Base-by-base conservation (phyloP, 345 rosid species). In the Combretum micranthum region DNA sequence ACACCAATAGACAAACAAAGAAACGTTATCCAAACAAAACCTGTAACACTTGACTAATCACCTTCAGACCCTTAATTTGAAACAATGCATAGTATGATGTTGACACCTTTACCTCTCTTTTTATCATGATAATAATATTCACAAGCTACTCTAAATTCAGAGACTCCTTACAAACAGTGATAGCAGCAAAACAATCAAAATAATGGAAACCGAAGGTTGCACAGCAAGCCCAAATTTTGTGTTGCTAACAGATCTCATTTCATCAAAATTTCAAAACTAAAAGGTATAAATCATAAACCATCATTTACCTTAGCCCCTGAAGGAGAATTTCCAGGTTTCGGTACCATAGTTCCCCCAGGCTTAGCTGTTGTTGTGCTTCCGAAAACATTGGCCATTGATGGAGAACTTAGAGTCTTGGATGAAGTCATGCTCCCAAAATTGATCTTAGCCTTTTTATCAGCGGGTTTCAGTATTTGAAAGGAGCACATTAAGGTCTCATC, bases 401-500 rank as follows among this genome's bases (percentile, higher is more conserved):
- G 70, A 51, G 84, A 39, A 63, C 66, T 77, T 50, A 79, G 69
- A 48, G 76, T 69, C 66, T 74, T 82, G 7, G 77, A 63, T 11
- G 75, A 61, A 17, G 73, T 64, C 12, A 70, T 66, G 67, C 71
- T 69, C 25, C 86, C 84, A 59, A 74, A 75, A 55, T 65, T 68
- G 15, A 66, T 78, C 70, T 71, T 70, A 4, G 74, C 13, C 70
- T 76, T 82, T 60, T 76, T 72, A 50, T 76, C 92, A 1, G 77
- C 80, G 37, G 95, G 90, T 78, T 87, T 89, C 50, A 90, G 69
- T 63, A 86, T 86, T 73, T 90, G 92, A 67, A 86, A 86, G 56
- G 88, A 82, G 73, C 95, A 90, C 83, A 83, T 82, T 53, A 88
- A 70, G 7, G 86, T 77, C 62, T 83, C 91, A 52, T 81, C 76